These are phyloP conservation scores for Cercospora sesami DNA, from an alignment of 2,329 filamentous ascomycete species.

Conservation along the genomic window DNA sequence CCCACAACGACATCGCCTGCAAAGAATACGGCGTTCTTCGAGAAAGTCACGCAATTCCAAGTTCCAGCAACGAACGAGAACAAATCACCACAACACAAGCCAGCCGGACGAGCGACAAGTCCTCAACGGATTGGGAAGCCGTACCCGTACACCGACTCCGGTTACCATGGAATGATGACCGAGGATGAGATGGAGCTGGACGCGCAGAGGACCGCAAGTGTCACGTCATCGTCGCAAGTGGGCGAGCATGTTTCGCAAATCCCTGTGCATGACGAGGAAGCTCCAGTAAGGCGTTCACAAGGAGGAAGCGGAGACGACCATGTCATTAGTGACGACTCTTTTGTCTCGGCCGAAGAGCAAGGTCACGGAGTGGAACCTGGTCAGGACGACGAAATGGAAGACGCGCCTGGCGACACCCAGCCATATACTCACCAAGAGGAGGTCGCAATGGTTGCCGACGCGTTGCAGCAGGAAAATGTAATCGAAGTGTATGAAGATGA, in stretches of 20 bases:
- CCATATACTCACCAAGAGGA: conserved; percentile 22
- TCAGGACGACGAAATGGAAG: conserved; percentile 22
- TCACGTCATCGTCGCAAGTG: conserved; percentile 23
- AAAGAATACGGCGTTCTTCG: conserved; percentile 51
- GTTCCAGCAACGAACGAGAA: conserved; percentile 57
- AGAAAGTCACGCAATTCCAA: conserved; percentile 59
- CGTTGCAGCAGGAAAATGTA: conserved; percentile 29
- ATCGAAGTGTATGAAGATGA: conserved; percentile 24
- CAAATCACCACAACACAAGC: conserved; percentile 30
- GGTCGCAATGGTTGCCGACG: conserved; percentile 29
- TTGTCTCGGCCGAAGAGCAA: conserved; percentile 51
- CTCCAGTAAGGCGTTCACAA: conserved; percentile 35
- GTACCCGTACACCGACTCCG: conserved; percentile 57
- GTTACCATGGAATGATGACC: conserved; percentile 66
- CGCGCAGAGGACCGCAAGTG: conserved; percentile 20
- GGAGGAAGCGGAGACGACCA: conserved; percentile 30
- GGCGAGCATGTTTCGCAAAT: conserved; percentile 23
- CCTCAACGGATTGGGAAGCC: conserved; percentile 38
- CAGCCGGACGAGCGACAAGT: conserved; percentile 36
- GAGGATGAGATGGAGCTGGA: conserved; percentile 54
- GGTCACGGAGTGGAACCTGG: conserved; percentile 30
- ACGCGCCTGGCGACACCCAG: conserved; percentile 19
- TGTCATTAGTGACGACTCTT: conserved; percentile 45
- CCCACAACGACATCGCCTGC: conserved; percentile 55
- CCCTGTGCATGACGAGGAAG: conserved; percentile 30